A percentile compares a stretch with the other conserved stretches of the same genome.
These are phyloP conservation scores for Nigrograna mackinnonii DNA, from an alignment of 2,329 filamentous ascomycete genomes.

Conservation along the genomic window DNA sequence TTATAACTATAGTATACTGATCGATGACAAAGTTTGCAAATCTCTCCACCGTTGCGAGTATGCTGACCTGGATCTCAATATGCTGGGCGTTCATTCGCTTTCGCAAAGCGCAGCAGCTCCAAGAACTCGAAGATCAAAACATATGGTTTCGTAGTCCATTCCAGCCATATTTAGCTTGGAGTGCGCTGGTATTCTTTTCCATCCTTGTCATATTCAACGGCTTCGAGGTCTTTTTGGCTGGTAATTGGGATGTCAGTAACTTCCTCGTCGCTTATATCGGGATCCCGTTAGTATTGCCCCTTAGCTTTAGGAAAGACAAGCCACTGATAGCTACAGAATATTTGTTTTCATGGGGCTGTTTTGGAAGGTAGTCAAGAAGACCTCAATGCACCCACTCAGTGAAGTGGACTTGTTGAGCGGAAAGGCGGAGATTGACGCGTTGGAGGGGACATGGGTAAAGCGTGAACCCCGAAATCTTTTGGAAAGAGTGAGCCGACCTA, in stretches of 20 bases:
- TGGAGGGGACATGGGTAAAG: constrained; percentile 49
- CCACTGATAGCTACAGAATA: no score
- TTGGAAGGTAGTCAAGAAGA: constrained; percentile 70
- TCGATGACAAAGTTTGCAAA: no score
- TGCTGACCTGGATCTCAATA: constrained; percentile 59
- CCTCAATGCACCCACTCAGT: constrained; percentile 50
- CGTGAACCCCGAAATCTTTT: constrained; percentile 45
- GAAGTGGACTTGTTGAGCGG: constrained; percentile 43
- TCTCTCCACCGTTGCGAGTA: constrained; percentile 62
- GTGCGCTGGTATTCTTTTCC: constrained; percentile 38
- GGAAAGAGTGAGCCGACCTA: no score
- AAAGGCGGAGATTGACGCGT: constrained; percentile 50
- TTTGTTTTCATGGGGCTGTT: constrained; percentile 55
- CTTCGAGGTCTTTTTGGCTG: constrained; percentile 58
- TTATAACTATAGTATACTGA: no score
- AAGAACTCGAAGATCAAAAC: constrained; percentile 58
- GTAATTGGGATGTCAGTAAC: constrained; percentile 46
- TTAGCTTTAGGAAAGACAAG: no score
- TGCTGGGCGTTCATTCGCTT: constrained; percentile 64
- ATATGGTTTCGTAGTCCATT: constrained; percentile 54
- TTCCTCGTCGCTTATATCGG: constrained; percentile 58
- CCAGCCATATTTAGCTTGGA: constrained; percentile 62
- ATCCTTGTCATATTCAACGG: constrained; percentile 60
- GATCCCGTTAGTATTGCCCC: no score
- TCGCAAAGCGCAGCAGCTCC: constrained; percentile 47